Base-by-base conservation (phyloP, 2,329 filamentous ascomycete genomes). In the Ophiostoma angusticollis region DNA sequence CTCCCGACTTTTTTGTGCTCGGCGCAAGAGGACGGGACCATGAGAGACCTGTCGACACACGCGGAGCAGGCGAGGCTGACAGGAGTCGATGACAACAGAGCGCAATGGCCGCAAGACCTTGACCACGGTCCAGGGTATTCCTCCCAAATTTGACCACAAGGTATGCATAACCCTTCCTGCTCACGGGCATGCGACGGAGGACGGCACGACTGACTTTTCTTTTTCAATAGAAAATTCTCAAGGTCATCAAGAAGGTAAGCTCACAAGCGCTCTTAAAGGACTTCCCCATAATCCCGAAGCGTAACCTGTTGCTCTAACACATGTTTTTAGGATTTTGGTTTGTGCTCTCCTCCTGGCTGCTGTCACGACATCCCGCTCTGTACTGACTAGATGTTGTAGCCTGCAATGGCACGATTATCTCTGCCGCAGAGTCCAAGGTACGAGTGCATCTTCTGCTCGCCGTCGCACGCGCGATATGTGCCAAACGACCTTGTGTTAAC, bases 61-160 rank as follows among this genome's bases (percentile, higher is more conserved):
- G n/a, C n/a, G n/a, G n/a, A n/a, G n/a, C n/a, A n/a, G n/a, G n/a
- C n/a, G n/a, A n/a, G n/a, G 18, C 29, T 32, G 24, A 35, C 31
- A 31, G 8, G 1, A 17, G 16, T 9, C 9, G 11, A 9, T 12
- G 14, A 14, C 14, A 39, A 24, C 63, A 96, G 89, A 98, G 72
- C 91, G 91, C 71, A 98, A 98, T 96, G 91, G 91, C 79, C 91
- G 91, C 67, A 98, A 98, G 78, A 96, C 91, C 72, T 76, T 98
- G 82, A 98, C 91, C 57, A 98, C 91, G 57, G 87, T 98, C 58
- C 89, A 96, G 77, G 91, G 91, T 67, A 80, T 98, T 58, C 89
- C 91, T 49, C 91, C 91, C 73, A 95, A 96, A 63, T 96, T 95
- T 60, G 89, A 95, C 69, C 86, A 91, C 68, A 96, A 95, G 33